Percentiles rank a stretch among this genome's conserved stretches.
Evolutionary conservation across 2,329 filamentous ascomycete genomes (phyloP).

Genomic region (Didymella pomorum): DNA sequence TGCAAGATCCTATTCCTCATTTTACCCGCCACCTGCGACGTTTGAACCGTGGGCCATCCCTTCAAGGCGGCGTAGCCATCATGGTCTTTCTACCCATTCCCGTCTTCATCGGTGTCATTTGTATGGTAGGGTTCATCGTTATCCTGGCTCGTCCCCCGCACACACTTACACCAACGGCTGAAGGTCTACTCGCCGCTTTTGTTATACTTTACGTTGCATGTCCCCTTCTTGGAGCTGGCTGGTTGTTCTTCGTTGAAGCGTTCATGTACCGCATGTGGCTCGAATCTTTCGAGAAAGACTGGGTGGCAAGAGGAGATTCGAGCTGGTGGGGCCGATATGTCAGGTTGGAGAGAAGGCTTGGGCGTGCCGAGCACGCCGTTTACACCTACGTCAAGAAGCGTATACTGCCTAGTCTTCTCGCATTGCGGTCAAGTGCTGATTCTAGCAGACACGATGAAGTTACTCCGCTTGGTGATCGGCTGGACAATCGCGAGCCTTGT

Average conservation of each 20-base stretch:
- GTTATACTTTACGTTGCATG: not conserved
- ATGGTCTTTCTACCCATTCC: conserved; percentile 6
- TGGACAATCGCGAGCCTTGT: not conserved
- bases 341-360: not conserved
- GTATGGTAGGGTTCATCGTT: conserved; percentile 12
- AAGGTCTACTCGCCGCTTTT: not conserved
- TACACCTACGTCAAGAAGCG: not conserved
- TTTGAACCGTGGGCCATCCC: conserved; percentile 4
- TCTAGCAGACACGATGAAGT: not conserved
- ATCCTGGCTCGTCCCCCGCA: conserved; percentile 6
- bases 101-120: conserved; percentile 1
- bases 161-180: conserved; percentile 1
- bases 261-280: conserved; percentile 12
- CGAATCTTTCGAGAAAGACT: conserved; percentile 10
- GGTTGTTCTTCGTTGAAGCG: conserved; percentile 4
- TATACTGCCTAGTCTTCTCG: not conserved
- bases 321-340: conserved; percentile 14
- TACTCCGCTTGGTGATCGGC: not conserved
- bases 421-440: too few relatives aligned
- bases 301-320: not conserved
- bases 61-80: conserved; percentile 9
- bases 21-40: conserved; percentile 6
- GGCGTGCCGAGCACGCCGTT: not conserved
- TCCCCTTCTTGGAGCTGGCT: not conserved
- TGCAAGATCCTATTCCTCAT: conserved; percentile 7